A percentile compares a stretch with the other conserved stretches of the same genome.
These are phyloP conservation scores for Sporothrix pseudoabietina DNA, from an alignment of 2,329 filamentous ascomycete genomes.

Conservation along the genomic window DNA sequence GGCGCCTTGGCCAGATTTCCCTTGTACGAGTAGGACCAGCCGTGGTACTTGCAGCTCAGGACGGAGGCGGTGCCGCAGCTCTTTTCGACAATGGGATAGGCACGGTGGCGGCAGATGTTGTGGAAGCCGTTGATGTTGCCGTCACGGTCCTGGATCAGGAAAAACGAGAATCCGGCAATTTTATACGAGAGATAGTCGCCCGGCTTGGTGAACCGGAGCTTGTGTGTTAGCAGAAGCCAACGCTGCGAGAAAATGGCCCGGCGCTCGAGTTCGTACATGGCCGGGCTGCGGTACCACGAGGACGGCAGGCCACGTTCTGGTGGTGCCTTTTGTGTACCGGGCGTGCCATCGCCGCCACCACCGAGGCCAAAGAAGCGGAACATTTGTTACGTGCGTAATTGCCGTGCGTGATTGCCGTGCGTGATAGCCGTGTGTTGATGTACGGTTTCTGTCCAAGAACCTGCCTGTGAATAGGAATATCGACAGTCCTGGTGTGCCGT, in stretches of 20 bases:
- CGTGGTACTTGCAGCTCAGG: slow-evolving; percentile 50
- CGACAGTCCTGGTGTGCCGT: neutral
- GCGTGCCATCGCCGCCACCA: neutral
- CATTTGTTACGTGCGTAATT: neutral
- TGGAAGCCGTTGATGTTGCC: slow-evolving; percentile 47
- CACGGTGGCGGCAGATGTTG: slow-evolving; percentile 50
- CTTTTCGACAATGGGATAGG: slow-evolving; percentile 47
- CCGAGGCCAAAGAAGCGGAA: neutral
- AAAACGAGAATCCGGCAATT: slow-evolving; percentile 45
- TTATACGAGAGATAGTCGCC: slow-evolving; percentile 44
- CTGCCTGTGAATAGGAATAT: neutral
- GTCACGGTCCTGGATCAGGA: slow-evolving; percentile 43
- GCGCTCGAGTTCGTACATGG: slow-evolving; percentile 50
- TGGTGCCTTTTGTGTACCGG: neutral
- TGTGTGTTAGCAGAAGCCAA: slow-evolving; percentile 46
- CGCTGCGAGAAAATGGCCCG: slow-evolving; percentile 48
- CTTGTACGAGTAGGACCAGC: slow-evolving; percentile 49
- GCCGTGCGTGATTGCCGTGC: too few species aligned
- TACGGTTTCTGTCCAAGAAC: neutral
- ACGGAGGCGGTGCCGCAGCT: slow-evolving; percentile 44
- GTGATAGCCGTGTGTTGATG: neutral
- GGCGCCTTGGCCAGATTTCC: slow-evolving; percentile 49
- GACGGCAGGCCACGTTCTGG: slow-evolving; percentile 41
- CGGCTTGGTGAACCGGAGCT: slow-evolving; percentile 40
- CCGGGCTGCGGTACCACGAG: slow-evolving; percentile 49